Evolutionary conservation across 352 stramenopile genomes (phyloP), one percentile per base, ranked within the genome.

Genomic region (Globisporangium perplexum): DNA sequence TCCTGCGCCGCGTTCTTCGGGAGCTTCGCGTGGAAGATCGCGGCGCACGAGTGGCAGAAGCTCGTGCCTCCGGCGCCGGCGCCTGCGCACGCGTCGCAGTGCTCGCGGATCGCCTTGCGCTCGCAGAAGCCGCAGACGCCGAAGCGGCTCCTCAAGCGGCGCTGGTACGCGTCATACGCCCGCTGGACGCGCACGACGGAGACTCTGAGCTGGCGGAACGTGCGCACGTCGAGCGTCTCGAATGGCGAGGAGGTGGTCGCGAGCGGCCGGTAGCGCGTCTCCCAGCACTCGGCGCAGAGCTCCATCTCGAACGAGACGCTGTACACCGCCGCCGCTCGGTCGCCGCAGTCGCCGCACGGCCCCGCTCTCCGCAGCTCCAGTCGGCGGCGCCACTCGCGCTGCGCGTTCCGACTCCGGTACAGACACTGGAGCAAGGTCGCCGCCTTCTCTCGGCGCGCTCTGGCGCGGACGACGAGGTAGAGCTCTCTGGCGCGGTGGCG

Each of bases 1-100:
- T 63, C 36, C 30, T 42, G 23, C 12, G 15, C 0, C 33, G 3
- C 30, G 2, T 8, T 35, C 48, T 52, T 52, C 8, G 59, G 55
- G 36, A 53, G 41, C 4, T 20, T 44, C 20, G 47, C 6, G 48
- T 78, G 73, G 50, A 79, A 72, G 10, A 72, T 47, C 28, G 49
- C 55, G 36, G 71, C 62, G 43, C 75, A 86, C 24, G 71, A 67
- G 50, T 69, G 74, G 55, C 77, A 89, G 26, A 72, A 83, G 6
- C 42, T 56, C 26, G 66, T 57, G 18, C 38, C n/a, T n/a, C 45
- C 47, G 8, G 58, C 26, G 24, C 18, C 33, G 18, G 28, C 18
- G 4, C 47, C 8, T 1, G 10, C 14, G 11, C 79, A 88, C 2
- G 58, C 52, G 8, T 66, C 65, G 33, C 80, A 90, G 35, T 73